These are phyloP conservation scores for Avena atlantica DNA, from an alignment of 176 grass and related monocot species.

Conservation along the genomic window DNA sequence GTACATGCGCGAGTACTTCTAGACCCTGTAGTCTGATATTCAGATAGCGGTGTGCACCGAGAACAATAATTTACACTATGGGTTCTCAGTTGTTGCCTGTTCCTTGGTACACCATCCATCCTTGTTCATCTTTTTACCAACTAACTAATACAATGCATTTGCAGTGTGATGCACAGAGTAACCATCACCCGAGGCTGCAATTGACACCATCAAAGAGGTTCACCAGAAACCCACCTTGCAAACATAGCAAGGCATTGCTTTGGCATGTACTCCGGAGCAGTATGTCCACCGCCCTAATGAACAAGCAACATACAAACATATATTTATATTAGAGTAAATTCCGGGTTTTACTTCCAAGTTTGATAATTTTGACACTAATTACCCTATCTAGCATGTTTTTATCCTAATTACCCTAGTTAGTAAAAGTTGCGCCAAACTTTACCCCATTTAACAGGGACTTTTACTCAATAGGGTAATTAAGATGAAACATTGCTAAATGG, in stretches of 20 bases:
- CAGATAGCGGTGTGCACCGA: neutral
- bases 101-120: neutral
- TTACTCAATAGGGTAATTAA: too few species aligned
- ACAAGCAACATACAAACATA: neutral
- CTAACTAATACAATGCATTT: neutral
- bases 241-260: constrained; percentile 54
- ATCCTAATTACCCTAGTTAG: too few species aligned
- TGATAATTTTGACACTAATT: too few species aligned
- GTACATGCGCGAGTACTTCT: too few species aligned
- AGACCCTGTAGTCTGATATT: too few species aligned
- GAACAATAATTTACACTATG: neutral
- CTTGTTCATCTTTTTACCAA: neutral
- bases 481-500: too few species aligned
- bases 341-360: too few species aligned
- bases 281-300: constrained; percentile 54
- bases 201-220: constrained; percentile 42
- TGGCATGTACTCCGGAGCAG: constrained; percentile 54
- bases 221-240: constrained; percentile 45
- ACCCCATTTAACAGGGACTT: too few species aligned
- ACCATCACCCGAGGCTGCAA: neutral
- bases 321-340: neutral
- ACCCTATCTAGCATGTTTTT: too few species aligned
- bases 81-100: neutral
- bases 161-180: neutral
- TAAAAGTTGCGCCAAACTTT: too few species aligned